Evolutionary conservation across 1,284 basidiomycete species (phyloP).

Genomic region (Microbotryomycetes sp.): DNA sequence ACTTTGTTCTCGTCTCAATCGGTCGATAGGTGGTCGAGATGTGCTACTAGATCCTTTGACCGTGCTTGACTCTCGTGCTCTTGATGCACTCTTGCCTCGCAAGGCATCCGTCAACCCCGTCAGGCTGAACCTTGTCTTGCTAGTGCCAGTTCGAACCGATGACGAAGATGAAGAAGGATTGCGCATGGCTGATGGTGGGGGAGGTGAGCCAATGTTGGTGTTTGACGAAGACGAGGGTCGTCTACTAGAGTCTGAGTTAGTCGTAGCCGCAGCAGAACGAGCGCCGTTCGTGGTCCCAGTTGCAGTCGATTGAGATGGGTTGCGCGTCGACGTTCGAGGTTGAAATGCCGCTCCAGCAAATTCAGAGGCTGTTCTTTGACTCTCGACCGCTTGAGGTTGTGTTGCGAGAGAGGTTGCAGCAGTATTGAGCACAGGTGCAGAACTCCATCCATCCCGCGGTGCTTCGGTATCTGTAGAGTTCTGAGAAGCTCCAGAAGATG

Average conservation of each 20-base stretch:
- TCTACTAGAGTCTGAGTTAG: background rate
- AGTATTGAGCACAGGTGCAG: slow-evolving; percentile 23
- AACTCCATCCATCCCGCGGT: slow-evolving; percentile 11
- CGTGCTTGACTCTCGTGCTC: slow-evolving; percentile 1
- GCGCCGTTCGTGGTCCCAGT: background rate
- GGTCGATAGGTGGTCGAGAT: background rate
- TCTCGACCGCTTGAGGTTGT: slow-evolving; percentile 24
- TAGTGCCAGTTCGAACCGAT: background rate
- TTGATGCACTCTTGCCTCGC: slow-evolving; percentile 26
- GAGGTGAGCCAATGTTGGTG: background rate
- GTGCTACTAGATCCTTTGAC: background rate
- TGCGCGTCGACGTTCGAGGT: background rate
- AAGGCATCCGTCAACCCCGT: slow-evolving; percentile 23
- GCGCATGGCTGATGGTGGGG: background rate
- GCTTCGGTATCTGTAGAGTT: slow-evolving; percentile 8
- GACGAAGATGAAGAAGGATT: slow-evolving; percentile 8
- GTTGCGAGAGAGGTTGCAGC: slow-evolving; percentile 37
- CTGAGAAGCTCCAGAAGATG: background rate
- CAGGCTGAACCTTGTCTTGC: slow-evolving; percentile 18
- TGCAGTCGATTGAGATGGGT: background rate
- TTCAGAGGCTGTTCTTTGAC: no score
- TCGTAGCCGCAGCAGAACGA: background rate
- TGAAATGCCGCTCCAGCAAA: slow-evolving; percentile 10
- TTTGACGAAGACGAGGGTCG: background rate
- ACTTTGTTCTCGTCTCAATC: slow-evolving; percentile 10